Evolutionary conservation across 192 early-diverging fungal species (phyloP).

Genomic region (Podila minutissima): DNA sequence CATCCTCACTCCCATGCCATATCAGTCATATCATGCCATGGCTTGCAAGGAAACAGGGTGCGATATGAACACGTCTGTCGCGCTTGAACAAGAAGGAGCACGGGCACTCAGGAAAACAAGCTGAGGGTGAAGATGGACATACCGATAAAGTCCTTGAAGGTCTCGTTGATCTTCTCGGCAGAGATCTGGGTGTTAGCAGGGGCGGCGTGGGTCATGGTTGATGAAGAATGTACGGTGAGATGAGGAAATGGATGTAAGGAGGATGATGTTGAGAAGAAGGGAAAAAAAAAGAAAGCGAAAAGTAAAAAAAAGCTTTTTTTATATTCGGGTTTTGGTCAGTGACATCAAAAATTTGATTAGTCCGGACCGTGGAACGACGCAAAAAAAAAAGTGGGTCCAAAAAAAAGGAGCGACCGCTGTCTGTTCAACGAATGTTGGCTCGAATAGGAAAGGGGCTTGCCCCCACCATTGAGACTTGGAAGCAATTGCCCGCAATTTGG

Average conservation of each 20-base stretch:
- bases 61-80: neutral
- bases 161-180: constrained; percentile 34
- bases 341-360: neutral
- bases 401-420: too few relatives aligned
- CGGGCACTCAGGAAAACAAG: neutral
- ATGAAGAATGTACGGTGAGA: neutral
- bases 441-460: too few relatives aligned
- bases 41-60: neutral
- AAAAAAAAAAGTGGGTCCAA: constrained; percentile 4
- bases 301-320: neutral
- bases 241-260: neutral
- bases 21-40: too few relatives aligned
- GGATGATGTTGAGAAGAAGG: neutral
- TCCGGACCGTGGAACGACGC: neutral
- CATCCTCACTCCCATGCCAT: too few relatives aligned
- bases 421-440: too few relatives aligned
- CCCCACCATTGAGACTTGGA: too few relatives aligned
- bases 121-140: constrained; percentile 6
- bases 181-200: constrained; percentile 26
- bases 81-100: neutral
- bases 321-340: neutral
- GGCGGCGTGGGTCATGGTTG: constrained; percentile 8
- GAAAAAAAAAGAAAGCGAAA: neutral
- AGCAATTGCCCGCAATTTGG: too few relatives aligned
- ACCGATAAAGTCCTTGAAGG: constrained; percentile 49